phyloP scores from a whole-genome alignment of 345 rosid species.

The Angophora floribunda region DNA sequence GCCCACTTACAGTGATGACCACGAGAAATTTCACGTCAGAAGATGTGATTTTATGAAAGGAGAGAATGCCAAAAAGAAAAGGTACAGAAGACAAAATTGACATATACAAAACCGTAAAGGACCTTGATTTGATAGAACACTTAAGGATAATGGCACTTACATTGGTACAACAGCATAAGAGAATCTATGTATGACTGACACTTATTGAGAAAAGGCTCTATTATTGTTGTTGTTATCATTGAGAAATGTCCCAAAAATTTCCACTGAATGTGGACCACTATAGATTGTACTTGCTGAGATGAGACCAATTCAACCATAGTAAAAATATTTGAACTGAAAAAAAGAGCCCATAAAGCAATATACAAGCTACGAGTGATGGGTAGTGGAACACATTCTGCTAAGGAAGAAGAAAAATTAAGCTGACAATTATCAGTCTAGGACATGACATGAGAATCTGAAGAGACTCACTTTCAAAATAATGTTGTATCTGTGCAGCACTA shows the following conservation, averaged over 20 bases:
- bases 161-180: not conserved
- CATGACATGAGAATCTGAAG: not conserved
- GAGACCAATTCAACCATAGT: not conserved
- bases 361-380: not conserved
- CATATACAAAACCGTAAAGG: not conserved
- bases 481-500: not conserved
- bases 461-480: not conserved
- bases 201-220: not conserved
- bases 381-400: not conserved
- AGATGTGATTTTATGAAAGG: not conserved
- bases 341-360: not conserved
- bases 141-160: not conserved
- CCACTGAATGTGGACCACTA: not conserved
- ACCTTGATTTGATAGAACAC: not conserved
- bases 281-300: not conserved
- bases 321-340: not conserved
- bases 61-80: not conserved
- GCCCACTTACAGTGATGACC: not conserved
- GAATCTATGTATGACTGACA: not conserved
- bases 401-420: not conserved
- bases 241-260: not conserved
- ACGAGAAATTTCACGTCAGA: not conserved
- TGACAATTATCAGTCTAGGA: not conserved
- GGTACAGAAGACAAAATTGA: not conserved
- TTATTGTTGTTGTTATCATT: not conserved